A percentile compares a stretch with the other conserved stretches of the same genome.
These are phyloP conservation scores for Nicotiana knightiana DNA, from an alignment of 257 asterid species.

Conservation along the genomic window DNA sequence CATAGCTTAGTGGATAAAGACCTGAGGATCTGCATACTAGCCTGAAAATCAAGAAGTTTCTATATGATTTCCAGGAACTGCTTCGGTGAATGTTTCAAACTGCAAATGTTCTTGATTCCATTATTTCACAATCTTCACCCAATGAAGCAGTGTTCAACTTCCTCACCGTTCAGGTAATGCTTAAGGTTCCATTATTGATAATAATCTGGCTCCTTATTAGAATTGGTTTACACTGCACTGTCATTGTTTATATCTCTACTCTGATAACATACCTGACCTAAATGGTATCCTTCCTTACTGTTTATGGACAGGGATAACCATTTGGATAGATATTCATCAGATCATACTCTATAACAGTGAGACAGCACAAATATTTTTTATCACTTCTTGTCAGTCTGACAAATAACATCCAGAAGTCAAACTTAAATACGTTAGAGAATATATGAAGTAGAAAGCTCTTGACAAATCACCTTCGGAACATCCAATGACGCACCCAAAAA, in stretches of 20 bases:
- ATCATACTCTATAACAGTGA: background rate
- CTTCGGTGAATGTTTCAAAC: background rate
- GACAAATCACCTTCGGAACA: background rate
- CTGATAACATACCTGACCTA: background rate
- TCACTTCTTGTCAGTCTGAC: background rate
- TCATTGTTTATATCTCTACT: background rate
- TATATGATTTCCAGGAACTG: background rate
- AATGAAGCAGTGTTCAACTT: background rate
- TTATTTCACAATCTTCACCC: background rate
- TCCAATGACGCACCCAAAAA: background rate
- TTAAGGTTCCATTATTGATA: background rate
- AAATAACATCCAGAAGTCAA: background rate
- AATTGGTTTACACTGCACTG: background rate
- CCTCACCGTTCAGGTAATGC: background rate
- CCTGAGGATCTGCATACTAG: background rate
- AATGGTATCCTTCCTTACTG: background rate
- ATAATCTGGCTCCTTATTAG: background rate
- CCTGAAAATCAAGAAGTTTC: background rate
- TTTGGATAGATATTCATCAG: background rate
- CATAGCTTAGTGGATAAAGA: background rate
- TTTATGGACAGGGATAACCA: background rate
- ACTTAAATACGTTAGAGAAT: background rate
- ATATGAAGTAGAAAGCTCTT: background rate
- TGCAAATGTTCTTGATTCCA: background rate
- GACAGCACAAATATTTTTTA: background rate